phyloP scores from a whole-genome alignment of 2,329 filamentous ascomycete genomes.

The Exophiala calicioides region DNA sequence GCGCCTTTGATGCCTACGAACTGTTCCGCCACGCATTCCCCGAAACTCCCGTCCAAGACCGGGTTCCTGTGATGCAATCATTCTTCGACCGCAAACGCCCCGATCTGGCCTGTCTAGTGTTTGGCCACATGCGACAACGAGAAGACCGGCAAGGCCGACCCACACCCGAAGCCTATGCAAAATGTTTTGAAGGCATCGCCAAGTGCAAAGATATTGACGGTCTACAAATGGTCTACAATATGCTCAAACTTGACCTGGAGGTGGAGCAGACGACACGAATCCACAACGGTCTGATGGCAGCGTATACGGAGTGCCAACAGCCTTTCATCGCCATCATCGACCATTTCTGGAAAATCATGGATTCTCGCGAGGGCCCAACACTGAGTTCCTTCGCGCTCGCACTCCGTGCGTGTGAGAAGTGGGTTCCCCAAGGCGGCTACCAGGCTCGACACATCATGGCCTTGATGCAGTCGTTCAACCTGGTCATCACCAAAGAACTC shows the following conservation, averaged over 20 bases:
- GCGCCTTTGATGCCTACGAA: conserved; percentile 62
- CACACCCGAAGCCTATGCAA: conserved; percentile 71
- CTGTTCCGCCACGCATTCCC: conserved; percentile 60
- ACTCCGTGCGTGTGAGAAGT: conserved; percentile 73
- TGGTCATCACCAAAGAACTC: conserved; percentile 72
- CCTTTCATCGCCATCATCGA: conserved; percentile 63
- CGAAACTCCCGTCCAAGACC: conserved; percentile 64
- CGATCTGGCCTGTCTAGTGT: conserved; percentile 83
- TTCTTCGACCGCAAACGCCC: conserved; percentile 77
- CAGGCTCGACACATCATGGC: conserved; percentile 55
- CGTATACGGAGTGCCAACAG: conserved; percentile 70
- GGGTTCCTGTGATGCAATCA: conserved; percentile 73
- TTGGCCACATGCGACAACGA: conserved; percentile 90
- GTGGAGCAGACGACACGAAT: conserved; percentile 75
- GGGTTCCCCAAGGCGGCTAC: conserved; percentile 44
- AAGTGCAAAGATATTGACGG: conserved; percentile 61
- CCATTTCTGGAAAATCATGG: conserved; percentile 83
- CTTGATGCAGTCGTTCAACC: conserved; percentile 68
- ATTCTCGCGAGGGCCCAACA: conserved; percentile 79
- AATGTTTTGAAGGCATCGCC: conserved; percentile 75
- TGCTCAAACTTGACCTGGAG: conserved; percentile 87
- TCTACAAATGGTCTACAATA: conserved; percentile 79
- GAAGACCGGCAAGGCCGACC: conserved; percentile 65
- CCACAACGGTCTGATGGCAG: conserved; percentile 83
- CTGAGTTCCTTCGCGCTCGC: conserved; percentile 78